Conservation (phyloP, 1,284 basidiomycete species). For the Moniliophthora roreri region DNA sequence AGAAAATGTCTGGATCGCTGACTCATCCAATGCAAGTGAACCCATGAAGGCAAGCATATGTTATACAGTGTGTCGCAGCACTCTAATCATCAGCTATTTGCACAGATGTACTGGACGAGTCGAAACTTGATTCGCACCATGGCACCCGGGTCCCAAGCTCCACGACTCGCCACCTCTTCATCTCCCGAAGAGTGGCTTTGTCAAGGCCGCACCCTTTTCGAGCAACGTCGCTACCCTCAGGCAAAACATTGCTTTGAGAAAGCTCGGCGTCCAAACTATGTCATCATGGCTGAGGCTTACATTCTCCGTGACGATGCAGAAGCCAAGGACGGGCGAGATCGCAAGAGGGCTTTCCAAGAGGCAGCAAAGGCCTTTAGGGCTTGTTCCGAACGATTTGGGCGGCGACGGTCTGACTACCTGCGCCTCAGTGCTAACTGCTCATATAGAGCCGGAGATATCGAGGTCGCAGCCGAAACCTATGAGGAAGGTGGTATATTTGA, state of each 20-base stretch:
- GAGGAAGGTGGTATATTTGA: constrained; percentile 42
- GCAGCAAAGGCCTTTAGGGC: constrained; percentile 51
- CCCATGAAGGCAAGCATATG: constrained; percentile 52
- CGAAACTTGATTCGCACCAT: constrained; percentile 42
- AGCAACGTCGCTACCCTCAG: constrained; percentile 52
- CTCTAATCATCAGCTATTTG: not conserved
- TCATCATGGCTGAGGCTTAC: constrained; percentile 39
- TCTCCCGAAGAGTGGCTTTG: constrained; percentile 54
- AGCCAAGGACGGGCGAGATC: constrained; percentile 13
- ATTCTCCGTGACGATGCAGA: constrained; percentile 32
- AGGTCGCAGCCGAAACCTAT: constrained; percentile 47
- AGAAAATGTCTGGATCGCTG: constrained; percentile 67
- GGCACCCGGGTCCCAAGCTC: constrained; percentile 42
- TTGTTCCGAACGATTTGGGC: constrained; percentile 34
- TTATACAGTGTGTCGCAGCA: not conserved
- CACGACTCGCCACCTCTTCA: constrained; percentile 48
- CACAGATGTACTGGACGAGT: constrained; percentile 48
- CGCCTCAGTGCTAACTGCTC: constrained; percentile 56
- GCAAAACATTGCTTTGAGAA: constrained; percentile 64
- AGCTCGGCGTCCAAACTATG: constrained; percentile 45
- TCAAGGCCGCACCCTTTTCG: constrained; percentile 52
- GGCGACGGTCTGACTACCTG: constrained; percentile 37
- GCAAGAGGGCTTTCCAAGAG: constrained; percentile 34
- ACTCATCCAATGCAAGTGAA: constrained; percentile 53
- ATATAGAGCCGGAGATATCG: constrained; percentile 36